Conservation (phyloP, 345 rosid species). For the Gossypium turneri region DNA sequence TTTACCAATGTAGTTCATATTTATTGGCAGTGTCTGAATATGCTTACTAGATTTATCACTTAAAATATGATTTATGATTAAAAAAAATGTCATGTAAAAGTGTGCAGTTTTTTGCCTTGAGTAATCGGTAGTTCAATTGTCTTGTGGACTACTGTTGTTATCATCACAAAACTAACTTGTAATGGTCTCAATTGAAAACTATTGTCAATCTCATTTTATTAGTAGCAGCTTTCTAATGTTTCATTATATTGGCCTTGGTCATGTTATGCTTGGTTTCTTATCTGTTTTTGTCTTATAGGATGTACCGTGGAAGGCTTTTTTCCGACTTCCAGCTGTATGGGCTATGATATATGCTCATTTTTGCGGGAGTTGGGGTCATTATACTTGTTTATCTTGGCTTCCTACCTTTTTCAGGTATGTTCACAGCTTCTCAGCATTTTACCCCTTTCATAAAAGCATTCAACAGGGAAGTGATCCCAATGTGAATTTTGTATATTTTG, state of each 20-base stretch:
- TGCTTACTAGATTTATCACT: neutral
- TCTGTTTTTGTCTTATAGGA: constrained; percentile 47
- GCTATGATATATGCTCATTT: constrained; percentile 95
- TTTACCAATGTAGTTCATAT: neutral
- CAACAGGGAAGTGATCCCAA: neutral
- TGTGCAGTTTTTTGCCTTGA: neutral
- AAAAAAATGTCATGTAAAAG: neutral
- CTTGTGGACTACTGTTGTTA: constrained; percentile 5
- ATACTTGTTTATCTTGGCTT: constrained; percentile 90
- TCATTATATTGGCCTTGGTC: neutral
- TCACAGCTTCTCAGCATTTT: neutral
- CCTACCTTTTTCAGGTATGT: constrained; percentile 87
- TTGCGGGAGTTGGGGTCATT: constrained; percentile 99
- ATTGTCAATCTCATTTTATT: neutral
- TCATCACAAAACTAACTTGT: neutral
- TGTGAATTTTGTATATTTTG: neutral
- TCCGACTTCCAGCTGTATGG: constrained; percentile 69
- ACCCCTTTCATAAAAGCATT: neutral
- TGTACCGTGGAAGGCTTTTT: constrained; percentile 85
- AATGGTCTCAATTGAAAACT: neutral
- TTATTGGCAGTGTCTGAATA: neutral
- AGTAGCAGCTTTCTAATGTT: neutral
- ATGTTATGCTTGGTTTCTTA: constrained; percentile 10
- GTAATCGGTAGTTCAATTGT: neutral
- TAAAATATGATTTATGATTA: neutral